Base-by-base conservation (phyloP, 2,329 filamentous ascomycete species). In the Claviceps pusilla region DNA sequence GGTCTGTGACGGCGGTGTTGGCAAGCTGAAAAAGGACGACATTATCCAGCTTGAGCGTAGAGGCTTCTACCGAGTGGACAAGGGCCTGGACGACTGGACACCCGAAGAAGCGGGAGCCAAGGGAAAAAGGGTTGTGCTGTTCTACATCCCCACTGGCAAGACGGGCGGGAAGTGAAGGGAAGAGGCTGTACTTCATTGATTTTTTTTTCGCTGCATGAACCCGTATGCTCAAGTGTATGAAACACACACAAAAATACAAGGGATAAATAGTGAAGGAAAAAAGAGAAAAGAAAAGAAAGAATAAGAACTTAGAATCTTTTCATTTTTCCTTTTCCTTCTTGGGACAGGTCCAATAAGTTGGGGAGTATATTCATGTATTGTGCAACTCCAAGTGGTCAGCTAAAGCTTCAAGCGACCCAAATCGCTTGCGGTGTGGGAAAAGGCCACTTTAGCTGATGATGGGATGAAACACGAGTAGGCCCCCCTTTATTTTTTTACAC, bases 31-130 rank as follows among this genome's bases (percentile, higher is more conserved):
- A 76, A 83, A 82, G 66, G 87, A 89, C 64, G 89, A 95, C 62
- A 91, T 97, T 58, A 89, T 97, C 61, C 93, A 97, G 74, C 86
- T 97, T 48, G 91, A 97, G 76, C 79, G 91, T 57, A 89, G 91
- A 70, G 91, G 90, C 1, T 97, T 88, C 72, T 97, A 87, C 75
- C 78, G 91, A 52, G 83, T 95, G 31, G 91, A 97, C 71, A 80
- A 80, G 71, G 75, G 74, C 10, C 68, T 79, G 33, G 65, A 63
- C 43, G 69, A 77, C 62, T 75, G 73, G 67, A 70, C 73, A 55
- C 71, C 75, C 43, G 76, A 73, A 43, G 73, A 75, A 63, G 76
- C 78, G 51, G 70, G 69, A 3, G 62, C 62, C 37, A 74, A 73
- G 68, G 71, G 71, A 31, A 75, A 74, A 57, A 67, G 71, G 56